A percentile compares a stretch with the other conserved stretches of the same genome.
phyloP scores from a whole-genome alignment of 805 yeast genomes.

The Kodamaea sagamina region DNA sequence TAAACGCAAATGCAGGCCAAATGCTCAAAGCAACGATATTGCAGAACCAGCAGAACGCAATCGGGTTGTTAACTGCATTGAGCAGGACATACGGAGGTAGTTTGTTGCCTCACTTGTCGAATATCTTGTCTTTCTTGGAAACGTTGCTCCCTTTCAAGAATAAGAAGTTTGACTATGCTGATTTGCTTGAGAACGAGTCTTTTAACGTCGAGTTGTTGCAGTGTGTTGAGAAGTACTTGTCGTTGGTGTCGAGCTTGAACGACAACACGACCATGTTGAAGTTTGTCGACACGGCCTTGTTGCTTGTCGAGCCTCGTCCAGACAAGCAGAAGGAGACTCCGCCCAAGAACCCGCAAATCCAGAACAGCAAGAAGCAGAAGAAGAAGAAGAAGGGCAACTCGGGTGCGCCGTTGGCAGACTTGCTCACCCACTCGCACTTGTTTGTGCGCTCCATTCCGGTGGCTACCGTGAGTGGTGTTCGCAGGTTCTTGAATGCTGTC shows the following conservation, averaged over 20 bases:
- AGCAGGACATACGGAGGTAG: slow-evolving; percentile 39
- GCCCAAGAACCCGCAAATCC: slow-evolving; percentile 6
- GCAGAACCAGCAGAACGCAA: slow-evolving; percentile 47
- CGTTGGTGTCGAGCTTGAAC: slow-evolving; percentile 39
- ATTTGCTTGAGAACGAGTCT: slow-evolving; percentile 38
- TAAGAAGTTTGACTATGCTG: slow-evolving; percentile 30
- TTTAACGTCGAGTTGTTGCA: slow-evolving; percentile 41
- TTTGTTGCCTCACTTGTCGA: slow-evolving; percentile 48
- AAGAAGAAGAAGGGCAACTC: slow-evolving; percentile 45
- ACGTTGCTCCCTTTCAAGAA: slow-evolving; percentile 56
- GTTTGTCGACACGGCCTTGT: slow-evolving; percentile 57
- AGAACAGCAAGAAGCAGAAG: slow-evolving; percentile 31
- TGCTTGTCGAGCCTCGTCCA: slow-evolving; percentile 39
- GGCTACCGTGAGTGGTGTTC: slow-evolving; percentile 34
- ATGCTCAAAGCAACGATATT: slow-evolving; percentile 46
- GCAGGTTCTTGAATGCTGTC: slow-evolving; percentile 51
- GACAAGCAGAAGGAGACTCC: slow-evolving; percentile 8
- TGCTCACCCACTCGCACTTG: slow-evolving; percentile 63
- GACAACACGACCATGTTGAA: slow-evolving; percentile 57
- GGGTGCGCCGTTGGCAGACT: slow-evolving; percentile 61
- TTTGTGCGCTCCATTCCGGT: slow-evolving; percentile 48
- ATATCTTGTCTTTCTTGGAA: slow-evolving; percentile 58
- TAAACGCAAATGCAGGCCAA: slow-evolving; percentile 54
- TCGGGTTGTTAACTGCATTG: slow-evolving; percentile 41
- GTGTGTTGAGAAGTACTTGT: slow-evolving; percentile 25